Evolutionary conservation across 2,329 filamentous ascomycete genomes (phyloP).

Genomic region (Eutypa lata): DNA sequence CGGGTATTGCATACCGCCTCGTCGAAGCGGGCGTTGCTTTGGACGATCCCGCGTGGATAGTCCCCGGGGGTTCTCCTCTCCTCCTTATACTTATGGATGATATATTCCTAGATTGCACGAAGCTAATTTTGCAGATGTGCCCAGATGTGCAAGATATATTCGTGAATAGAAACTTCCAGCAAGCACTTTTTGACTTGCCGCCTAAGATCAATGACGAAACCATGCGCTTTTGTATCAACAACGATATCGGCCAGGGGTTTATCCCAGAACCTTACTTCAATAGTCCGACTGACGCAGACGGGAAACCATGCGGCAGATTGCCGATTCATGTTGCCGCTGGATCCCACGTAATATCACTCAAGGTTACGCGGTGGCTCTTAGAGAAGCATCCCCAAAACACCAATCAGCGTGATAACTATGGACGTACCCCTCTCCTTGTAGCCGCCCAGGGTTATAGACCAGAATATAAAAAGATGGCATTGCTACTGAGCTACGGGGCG

Average conservation of each 20-base stretch:
- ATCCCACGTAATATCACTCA: too few species aligned
- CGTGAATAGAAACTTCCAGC: not conserved
- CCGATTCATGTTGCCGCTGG: too few species aligned
- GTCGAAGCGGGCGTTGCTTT: not conserved
- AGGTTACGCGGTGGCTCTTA: too few species aligned
- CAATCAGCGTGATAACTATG: not conserved
- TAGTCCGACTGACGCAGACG: too few species aligned
- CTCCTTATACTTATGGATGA: too few species aligned
- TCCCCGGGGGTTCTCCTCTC: not conserved
- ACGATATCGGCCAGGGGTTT: not conserved
- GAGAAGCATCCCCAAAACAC: not conserved
- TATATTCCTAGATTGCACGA: not conserved
- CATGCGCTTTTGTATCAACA: not conserved
- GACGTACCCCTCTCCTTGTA: not conserved
- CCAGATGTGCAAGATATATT: not conserved
- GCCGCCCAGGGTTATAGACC: not conserved
- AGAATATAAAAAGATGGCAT: not conserved
- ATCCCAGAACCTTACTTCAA: too few species aligned
- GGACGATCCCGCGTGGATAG: not conserved
- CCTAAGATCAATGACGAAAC: not conserved
- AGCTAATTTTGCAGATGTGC: not conserved
- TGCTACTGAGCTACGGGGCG: not conserved
- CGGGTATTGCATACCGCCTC: not conserved
- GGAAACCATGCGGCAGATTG: too few species aligned
- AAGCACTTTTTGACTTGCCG: not conserved